Percentiles rank a stretch among this genome's conserved stretches.
These are phyloP conservation scores for Pseudogymnoascus sp. DNA, from an alignment of 2,329 filamentous ascomycete genomes.

Conservation along the genomic window DNA sequence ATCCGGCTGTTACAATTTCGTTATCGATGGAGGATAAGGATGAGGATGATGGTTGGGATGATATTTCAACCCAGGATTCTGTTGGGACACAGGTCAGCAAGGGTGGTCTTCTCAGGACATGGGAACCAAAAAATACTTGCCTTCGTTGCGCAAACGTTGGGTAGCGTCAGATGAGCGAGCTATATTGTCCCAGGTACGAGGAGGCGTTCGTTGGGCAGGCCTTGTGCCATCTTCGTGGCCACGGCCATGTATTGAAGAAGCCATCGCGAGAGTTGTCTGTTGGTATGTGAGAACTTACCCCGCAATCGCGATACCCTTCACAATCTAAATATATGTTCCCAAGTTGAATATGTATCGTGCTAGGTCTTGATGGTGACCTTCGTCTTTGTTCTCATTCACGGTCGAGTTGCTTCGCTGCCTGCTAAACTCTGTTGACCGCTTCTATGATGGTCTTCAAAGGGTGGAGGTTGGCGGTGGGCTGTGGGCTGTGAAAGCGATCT, in stretches of 20 bases:
- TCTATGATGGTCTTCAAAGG: constrained; percentile 2
- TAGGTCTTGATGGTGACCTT: neutral
- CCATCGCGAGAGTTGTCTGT: constrained; percentile 1
- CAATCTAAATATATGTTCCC: neutral
- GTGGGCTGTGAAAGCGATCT: neutral
- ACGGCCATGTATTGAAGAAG: neutral
- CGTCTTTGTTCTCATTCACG: neutral
- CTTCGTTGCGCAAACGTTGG: constrained; percentile 1
- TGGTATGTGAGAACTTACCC: constrained; percentile 2
- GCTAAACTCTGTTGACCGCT: neutral
- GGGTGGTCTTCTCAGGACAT: neutral
- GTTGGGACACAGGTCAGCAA: constrained; percentile 24
- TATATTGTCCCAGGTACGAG: constrained; percentile 7
- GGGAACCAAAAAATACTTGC: neutral
- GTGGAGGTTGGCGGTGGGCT: neutral
- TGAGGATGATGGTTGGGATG: constrained; percentile 86
- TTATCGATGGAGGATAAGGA: constrained; percentile 79
- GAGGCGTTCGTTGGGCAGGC: neutral
- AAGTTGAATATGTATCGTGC: neutral
- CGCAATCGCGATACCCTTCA: neutral
- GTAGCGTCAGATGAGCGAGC: neutral
- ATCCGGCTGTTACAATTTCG: constrained; percentile 83
- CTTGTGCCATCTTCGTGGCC: neutral
- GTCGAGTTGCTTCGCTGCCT: neutral
- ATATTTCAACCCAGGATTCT: constrained; percentile 97